Base-by-base conservation (phyloP, 2,329 filamentous ascomycete genomes). In the Sporothrix phasma region DNA sequence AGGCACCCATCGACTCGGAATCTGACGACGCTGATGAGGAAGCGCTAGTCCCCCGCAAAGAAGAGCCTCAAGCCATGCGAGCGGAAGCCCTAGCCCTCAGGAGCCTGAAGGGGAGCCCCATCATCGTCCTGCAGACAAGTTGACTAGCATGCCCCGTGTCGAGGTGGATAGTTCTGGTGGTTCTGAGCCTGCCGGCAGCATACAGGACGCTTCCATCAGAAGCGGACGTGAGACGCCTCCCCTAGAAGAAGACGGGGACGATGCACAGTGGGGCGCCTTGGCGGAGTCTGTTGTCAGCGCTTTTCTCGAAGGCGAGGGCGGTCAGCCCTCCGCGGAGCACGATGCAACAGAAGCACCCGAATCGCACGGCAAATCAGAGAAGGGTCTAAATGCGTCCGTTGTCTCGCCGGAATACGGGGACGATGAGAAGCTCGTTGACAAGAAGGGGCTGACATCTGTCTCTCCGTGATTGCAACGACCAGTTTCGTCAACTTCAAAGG, bases 1-100 rank as follows among this genome's bases (percentile, higher is more conserved):
- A 62, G 24, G 67, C 66, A n/a, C 67, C 67, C 2, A 59, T 65
- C 2, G 66, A 67, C 13, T 66, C 66, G 19, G 67, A 65, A 2
- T 56, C 65, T 0, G 67, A 62, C 8, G 58, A 15, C 39, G 64
- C 59, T 6, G 29, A 10, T 5, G 46, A 43, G 3, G 51, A 41
- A 24, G 29, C 29, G 1, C 56, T n/a, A 4, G 59, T 8, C 37
- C 11, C 17, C n/a, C 45, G n/a, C 4, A 24, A 56, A 22, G 46
- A 37, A 63, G 29, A 39, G 13, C 15, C 29, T 31, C 26, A 5
- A 39, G 17, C 5, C 13, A 24, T n/a, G 34, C 37, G 5, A 19
- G n/a, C 4, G 39, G 43, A 8, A 37, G n/a, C 19, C 3, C 13
- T 10, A 37, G n/a, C 19, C 3, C 13, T 13, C 26, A 59, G 7